Conservation (phyloP, 1,139 yeast genomes). For the Taphrina betulina region DNA sequence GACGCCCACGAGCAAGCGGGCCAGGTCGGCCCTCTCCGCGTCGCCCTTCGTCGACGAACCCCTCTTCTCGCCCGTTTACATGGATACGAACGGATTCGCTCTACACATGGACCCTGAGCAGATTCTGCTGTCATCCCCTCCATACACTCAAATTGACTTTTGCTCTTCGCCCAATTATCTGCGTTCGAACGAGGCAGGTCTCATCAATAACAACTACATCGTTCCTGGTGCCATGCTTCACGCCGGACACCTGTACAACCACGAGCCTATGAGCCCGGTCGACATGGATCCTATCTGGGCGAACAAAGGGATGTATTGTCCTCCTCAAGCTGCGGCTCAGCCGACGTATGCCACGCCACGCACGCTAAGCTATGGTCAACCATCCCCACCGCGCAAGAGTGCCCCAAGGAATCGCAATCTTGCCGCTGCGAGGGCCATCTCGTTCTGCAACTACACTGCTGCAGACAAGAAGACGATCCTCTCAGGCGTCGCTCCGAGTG, state of each 20-base stretch:
- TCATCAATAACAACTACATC: background rate
- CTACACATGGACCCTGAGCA: slow-evolving; percentile 6
- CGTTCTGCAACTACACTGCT: slow-evolving; percentile 33
- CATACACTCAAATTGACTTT: slow-evolving; percentile 11
- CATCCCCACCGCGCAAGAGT: slow-evolving; percentile 5
- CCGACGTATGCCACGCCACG: background rate
- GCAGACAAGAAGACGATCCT: slow-evolving; percentile 32
- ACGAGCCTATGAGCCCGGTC: background rate
- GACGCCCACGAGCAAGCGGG: slow-evolving; percentile 25
- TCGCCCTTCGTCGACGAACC: slow-evolving; percentile 16
- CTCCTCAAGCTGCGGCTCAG: background rate
- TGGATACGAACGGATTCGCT: background rate
- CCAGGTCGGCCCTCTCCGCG: slow-evolving; percentile 11
- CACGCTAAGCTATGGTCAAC: background rate
- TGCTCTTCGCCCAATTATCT: slow-evolving; percentile 16
- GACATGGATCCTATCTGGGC: slow-evolving; percentile 12
- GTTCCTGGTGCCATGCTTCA: background rate
- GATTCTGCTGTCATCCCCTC: slow-evolving; percentile 10
- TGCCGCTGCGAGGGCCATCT: slow-evolving; percentile 12
- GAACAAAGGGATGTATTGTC: background rate
- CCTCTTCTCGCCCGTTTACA: slow-evolving; percentile 13
- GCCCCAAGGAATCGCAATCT: background rate
- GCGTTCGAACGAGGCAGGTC: background rate
- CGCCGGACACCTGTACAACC: background rate
- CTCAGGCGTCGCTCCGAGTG: slow-evolving; percentile 34